Evolutionary conservation across 108 stramenopile genomes (phyloP), one percentile per base, ranked within the genome.

Genomic region (Fragilariopsis cylindrus): DNA sequence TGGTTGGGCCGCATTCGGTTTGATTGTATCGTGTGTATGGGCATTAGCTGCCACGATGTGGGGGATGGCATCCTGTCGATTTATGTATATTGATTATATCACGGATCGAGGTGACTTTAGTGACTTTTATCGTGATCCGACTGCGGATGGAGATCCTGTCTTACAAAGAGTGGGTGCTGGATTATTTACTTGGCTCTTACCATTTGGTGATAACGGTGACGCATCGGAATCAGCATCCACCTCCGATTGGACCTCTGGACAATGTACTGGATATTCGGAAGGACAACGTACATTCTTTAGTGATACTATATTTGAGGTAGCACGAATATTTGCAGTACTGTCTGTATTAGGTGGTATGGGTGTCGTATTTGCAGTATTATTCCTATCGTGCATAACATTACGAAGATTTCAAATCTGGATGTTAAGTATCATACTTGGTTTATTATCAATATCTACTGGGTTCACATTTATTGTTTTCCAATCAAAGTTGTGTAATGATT

Each of bases 161-260:
- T 16, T 62, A 39, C 57, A 76, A 41, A 60, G 73, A 30, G 64
- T 60, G 8, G 81, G 72, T 3, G 76, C 57, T n/a, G 81, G 81
- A 43, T 55, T 82, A 16, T 82, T 77, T 71, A 66, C 71, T 39
- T 82, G 81, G 81, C 70, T 82, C 45, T 57, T 65, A 12, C 76
- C 81, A 49, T 69, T 60, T 47, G 39, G 9, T 44, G 7, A 63
- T n/a, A 19, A 11, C 5, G 55, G 11, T 5, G 81, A 76, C 53
- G 48, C 19, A 5, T 48, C 41, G 8, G 62, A 44, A 7, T 16
- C 9, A 42, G 43, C 7, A 9, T 50, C 48, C 7, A 19, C 48
- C 39, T 13, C 60, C 12, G 70, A 71, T 41, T 82, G 81, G 81
- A 69, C 58, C 0, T 18, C 74, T 13, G 81, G 81, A 49, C 69